Evolutionary conservation across 2,329 filamentous ascomycete genomes (phyloP).

Genomic region (Claviceps cyperi): DNA sequence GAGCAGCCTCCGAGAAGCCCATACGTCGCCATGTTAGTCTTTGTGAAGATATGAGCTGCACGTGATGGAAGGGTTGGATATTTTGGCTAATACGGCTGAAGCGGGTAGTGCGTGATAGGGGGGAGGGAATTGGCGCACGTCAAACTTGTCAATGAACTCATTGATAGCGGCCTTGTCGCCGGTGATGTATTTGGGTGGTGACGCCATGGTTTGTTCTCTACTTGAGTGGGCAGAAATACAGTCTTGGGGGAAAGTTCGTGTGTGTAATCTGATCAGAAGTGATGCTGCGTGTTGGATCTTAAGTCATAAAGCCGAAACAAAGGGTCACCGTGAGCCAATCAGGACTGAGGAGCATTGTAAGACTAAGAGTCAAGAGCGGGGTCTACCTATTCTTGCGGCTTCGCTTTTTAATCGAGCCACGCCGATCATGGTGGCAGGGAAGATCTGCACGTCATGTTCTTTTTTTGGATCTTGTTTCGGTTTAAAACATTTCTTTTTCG

Average conservation of each 20-base stretch:
- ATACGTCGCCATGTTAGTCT: background rate
- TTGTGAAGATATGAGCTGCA: background rate
- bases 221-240: no score
- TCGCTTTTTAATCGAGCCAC: no score
- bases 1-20: slow-evolving; percentile 17
- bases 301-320: background rate
- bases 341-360: background rate
- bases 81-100: background rate
- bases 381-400: background rate
- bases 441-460: no score
- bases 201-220: slow-evolving; percentile 10
- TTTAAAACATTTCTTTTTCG: no score
- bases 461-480: no score
- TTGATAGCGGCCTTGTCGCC: slow-evolving; percentile 65
- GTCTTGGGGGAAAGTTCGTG: background rate
- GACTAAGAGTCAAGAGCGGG: background rate
- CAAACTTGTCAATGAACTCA: slow-evolving; percentile 78
- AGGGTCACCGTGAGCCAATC: background rate
- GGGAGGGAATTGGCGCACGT: slow-evolving; percentile 47
- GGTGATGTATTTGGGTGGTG: slow-evolving; percentile 50
- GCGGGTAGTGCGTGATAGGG: background rate
- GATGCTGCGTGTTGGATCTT: background rate
- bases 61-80: no score
- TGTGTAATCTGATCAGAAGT: background rate
- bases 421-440: no score